Base-by-base conservation (phyloP, 345 rosid genomes). In the Viola odorata region DNA sequence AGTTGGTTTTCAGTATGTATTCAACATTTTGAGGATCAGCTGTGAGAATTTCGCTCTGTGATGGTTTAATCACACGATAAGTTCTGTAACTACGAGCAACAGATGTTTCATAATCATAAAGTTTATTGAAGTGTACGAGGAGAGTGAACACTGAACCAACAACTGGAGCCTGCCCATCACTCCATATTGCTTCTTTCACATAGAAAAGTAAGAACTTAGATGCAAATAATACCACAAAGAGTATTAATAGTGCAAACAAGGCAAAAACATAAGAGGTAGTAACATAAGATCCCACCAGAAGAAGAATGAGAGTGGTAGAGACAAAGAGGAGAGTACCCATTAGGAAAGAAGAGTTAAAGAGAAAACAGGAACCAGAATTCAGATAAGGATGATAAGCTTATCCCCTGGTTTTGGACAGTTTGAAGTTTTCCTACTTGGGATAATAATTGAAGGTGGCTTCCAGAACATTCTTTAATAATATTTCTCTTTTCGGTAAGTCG, bases 1-100 rank as follows among this genome's bases (percentile, higher is more conserved):
- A 76, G 66, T 77, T 80, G 51, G 75, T 80, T 64, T 74, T 76
- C 45, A 80, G 73, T 32, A 80, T 66, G 57, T 80, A 65, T 61
- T 80, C 81, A 23, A 77, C 55, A 55, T 68, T 80, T 49, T 48
- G 67, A 5, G 84, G 81, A 50, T 80, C 79, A 1, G 62, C 63
- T 0, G 79, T 80, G 69, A 57, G 76, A 58, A 80, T 62, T 40
- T 76, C 78, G 57, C 79, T 68, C 37, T 63, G 71, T 1, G 58
- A 55, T 11, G 75, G 70, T 52, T 51, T 16, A 6, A 76, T 50
- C 12, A 76, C 32, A 12, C 77, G 67, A 55, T 41, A 76, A 50
- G 81, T 77, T 1, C 50, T 14, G 49, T 69, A 37, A 58, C 60
- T 74, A 51, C 12, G 32, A 14, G 84, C 79, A 50, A 66, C 50